Conservation (phyloP, 1,284 basidiomycete genomes). For the Coriolopsis trogii region DNA sequence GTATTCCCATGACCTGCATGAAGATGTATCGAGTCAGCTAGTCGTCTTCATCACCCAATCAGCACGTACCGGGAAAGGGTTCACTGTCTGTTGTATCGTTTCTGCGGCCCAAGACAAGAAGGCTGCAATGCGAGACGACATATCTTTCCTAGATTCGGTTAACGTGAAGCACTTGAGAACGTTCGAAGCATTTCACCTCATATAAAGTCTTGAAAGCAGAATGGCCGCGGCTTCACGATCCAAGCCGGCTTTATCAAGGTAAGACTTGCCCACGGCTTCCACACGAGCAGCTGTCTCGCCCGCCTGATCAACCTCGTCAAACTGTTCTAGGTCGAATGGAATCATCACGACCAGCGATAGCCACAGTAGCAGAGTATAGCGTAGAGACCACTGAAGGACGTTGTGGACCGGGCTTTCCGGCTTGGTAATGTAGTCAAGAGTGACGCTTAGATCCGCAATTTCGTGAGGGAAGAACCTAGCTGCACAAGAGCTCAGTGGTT, state of each 20-base stretch:
- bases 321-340: constrained; percentile 89
- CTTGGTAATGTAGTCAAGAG: constrained; percentile 66
- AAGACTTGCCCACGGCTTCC: constrained; percentile 61
- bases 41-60: background rate
- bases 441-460: constrained; percentile 78
- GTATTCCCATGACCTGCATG: constrained; percentile 64
- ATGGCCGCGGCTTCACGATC: constrained; percentile 81
- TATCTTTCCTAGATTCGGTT: constrained; percentile 60
- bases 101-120: constrained; percentile 56
- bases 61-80: constrained; percentile 56
- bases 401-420: constrained; percentile 49
- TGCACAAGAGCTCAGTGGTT: constrained; percentile 38
- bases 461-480: constrained; percentile 93
- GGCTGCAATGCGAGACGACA: constrained; percentile 44
- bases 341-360: constrained; percentile 92
- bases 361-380: constrained; percentile 90
- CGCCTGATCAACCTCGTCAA: constrained; percentile 60
- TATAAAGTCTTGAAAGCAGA: constrained; percentile 76
- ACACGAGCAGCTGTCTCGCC: constrained; percentile 58
- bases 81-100: constrained; percentile 38
- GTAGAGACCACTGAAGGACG: constrained; percentile 72
- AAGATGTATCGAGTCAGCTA: background rate
- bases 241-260: constrained; percentile 72
- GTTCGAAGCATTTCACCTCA: constrained; percentile 54
- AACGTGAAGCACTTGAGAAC: background rate